Conservation (phyloP, 2,329 filamentous ascomycete genomes). For the Monilinia vaccinii-corymbosi region DNA sequence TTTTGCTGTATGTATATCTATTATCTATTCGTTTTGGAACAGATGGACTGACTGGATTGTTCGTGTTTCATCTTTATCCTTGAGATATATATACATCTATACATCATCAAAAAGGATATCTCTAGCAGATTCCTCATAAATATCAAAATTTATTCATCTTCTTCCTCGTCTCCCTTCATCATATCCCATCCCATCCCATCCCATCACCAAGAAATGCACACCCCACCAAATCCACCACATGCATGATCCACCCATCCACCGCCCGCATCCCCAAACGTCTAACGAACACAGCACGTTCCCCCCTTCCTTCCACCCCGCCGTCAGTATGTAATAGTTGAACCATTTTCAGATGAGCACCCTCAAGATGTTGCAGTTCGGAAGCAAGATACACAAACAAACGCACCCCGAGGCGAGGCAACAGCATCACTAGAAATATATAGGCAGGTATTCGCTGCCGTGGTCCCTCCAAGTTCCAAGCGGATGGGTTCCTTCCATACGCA, state of each 20-base stretch:
- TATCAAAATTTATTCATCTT: too few relatives aligned
- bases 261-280: conserved; percentile 29
- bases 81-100: too few relatives aligned
- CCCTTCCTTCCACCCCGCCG: conserved; percentile 17
- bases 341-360: conserved; percentile 4
- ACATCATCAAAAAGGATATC: too few relatives aligned
- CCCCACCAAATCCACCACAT: conserved; percentile 31
- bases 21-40: too few relatives aligned
- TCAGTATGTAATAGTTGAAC: conserved; percentile 17
- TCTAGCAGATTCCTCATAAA: too few relatives aligned
- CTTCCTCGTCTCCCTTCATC: background rate
- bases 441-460: conserved; percentile 13
- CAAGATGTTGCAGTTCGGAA: background rate
- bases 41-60: too few relatives aligned
- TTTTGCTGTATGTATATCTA: too few relatives aligned
- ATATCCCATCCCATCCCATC: background rate
- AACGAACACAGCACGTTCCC: conserved; percentile 23
- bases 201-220: conserved; percentile 23
- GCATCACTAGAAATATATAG: conserved; percentile 14
- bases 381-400: background rate
- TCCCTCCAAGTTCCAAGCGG: conserved; percentile 17
- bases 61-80: too few relatives aligned
- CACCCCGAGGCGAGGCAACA: conserved; percentile 12
- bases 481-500: conserved; percentile 23
- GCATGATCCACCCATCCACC: conserved; percentile 28